Evolutionary conservation across 176 grass and related monocot species (phyloP).

Genomic region (Olyra latifolia): DNA sequence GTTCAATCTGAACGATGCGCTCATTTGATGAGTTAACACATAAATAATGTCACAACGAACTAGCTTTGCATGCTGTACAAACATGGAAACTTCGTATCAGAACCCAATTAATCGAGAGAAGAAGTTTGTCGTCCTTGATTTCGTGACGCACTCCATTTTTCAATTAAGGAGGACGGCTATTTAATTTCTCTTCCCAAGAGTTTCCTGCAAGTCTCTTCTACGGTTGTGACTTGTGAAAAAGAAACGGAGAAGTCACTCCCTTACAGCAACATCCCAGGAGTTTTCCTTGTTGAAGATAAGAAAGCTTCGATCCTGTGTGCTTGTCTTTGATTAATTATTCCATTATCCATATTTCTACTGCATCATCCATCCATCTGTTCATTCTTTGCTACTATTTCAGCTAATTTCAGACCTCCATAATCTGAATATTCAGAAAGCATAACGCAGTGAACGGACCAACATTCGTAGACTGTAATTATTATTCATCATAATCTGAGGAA

Average conservation of each 20-base stretch:
- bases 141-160: background rate
- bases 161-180: background rate
- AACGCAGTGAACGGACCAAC: too few relatives aligned
- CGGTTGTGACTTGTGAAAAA: background rate
- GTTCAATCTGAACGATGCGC: background rate
- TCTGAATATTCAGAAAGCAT: background rate
- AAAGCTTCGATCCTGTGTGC: background rate
- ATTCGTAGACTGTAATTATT: background rate
- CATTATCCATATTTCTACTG: background rate
- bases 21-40: background rate
- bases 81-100: background rate
- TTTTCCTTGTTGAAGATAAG: background rate
- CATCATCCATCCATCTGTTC: background rate
- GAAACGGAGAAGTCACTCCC: background rate
- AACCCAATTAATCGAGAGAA: background rate
- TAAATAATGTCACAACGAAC: background rate
- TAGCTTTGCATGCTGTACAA: background rate
- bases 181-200: background rate
- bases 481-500: constrained; percentile 2
- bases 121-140: background rate
- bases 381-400: background rate
- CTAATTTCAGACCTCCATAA: background rate
- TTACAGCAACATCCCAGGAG: background rate
- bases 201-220: constrained; percentile 16
- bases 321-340: background rate